Conservation (phyloP, 2,329 filamentous ascomycete genomes). For the Cladosporium sp. region DNA sequence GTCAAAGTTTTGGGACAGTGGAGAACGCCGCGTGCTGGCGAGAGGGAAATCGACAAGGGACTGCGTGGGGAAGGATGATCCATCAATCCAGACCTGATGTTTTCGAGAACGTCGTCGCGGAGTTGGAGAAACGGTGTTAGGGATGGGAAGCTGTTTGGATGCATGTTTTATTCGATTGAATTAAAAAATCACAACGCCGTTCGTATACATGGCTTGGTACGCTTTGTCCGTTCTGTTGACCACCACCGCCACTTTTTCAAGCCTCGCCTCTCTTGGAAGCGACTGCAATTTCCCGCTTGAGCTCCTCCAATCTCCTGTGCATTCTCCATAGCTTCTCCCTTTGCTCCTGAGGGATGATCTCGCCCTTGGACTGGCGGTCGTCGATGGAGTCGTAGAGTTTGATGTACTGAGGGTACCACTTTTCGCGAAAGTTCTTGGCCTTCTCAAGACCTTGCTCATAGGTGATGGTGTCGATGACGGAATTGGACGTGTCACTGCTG, state of each 20-base stretch:
- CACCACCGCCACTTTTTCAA: neutral
- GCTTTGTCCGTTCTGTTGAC: too few relatives aligned
- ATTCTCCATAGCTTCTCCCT: slow-evolving; percentile 51
- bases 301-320: slow-evolving; percentile 50
- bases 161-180: neutral
- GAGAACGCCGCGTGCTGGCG: neutral
- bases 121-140: neutral
- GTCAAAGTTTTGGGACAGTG: neutral
- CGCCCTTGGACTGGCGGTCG: slow-evolving; percentile 30
- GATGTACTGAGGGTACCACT: slow-evolving; percentile 55
- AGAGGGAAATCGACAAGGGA: neutral
- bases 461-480: slow-evolving; percentile 23
- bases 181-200: neutral
- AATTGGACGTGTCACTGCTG: slow-evolving; percentile 24
- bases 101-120: neutral
- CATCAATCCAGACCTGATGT: neutral
- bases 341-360: slow-evolving; percentile 36
- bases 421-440: slow-evolving; percentile 50
- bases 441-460: slow-evolving; percentile 44
- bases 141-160: neutral
- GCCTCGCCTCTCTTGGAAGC: slow-evolving; percentile 24
- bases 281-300: slow-evolving; percentile 54
- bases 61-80: neutral
- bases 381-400: slow-evolving; percentile 49
- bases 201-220: neutral